Base-by-base conservation (phyloP, 2,329 filamentous ascomycete genomes). In the Fusarium fracticaudum region DNA sequence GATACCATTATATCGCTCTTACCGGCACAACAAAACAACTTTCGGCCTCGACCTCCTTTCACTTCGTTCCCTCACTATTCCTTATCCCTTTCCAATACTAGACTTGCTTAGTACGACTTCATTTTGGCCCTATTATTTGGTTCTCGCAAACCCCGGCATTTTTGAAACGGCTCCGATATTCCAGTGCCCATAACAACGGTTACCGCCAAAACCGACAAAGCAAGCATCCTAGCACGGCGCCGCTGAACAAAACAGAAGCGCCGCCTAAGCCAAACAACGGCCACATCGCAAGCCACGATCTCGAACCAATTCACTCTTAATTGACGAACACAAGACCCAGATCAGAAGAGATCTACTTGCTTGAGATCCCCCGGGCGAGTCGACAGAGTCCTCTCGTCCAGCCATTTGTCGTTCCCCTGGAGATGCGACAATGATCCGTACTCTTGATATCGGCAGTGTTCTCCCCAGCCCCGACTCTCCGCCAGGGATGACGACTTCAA, bases 401-500 rank as follows among this genome's bases (percentile, higher is more conserved):
- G 35, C 51, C 40, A 45, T 62, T 50, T 65, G 38, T 60, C 62
- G 41, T 68, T 53, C 70, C 38, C 53, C 64, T 22, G 74, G 79
- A 73, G 54, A 82, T 82, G 81, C 80, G 75, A 80, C 72, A 76
- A 83, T 83, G 82, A 80, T 81, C 64, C 81, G 79, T 69, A 79
- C 77, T 66, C 80, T 80, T 74, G 73, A 77, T 54, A 71, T 80
- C 75, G 71, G 75, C 64, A 77, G 72, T 70, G 69, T 73, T 76
- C 76, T 81, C 61, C 71, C 79, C 53, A 81, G 80, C 60, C 83
- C 82, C 58, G 81, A 77, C 53, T 84, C 83, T 55, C 82, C 82
- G 17, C 82, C 82, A 60, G 93, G 94, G 78, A 91, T 97, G 84
- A 94, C 93, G 55, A 84, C 86, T 76, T 97, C 94, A 69, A 97